Base-by-base conservation (phyloP, 768 basidiomycete genomes). In the Clavulina sp. region DNA sequence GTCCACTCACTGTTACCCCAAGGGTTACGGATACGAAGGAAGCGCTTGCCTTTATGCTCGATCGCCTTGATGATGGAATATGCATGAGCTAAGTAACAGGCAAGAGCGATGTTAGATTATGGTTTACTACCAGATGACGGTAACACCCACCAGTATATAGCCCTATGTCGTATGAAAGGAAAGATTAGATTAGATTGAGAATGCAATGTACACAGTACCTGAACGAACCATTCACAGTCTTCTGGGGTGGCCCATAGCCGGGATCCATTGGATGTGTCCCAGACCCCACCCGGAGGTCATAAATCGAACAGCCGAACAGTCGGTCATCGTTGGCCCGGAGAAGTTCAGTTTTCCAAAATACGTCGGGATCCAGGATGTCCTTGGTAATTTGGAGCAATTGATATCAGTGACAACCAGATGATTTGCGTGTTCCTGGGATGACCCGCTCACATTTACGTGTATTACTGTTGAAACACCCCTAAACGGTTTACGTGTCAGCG, bases 261-360 rank as follows among this genome's bases (percentile, higher is more conserved):
- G n/a, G n/a, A n/a, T n/a, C n/a, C n/a, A n/a, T n/a, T n/a, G n/a
- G n/a, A n/a, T n/a, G n/a, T n/a, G n/a, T n/a, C n/a, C n/a, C n/a
- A n/a, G n/a, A n/a, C n/a, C n/a, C n/a, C n/a, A n/a, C 26, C 43
- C 26, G 13, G 9, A 46, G 26, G 26, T 46, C 26, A 24, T 46
- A 46, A 16, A 46, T 46, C 9, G 43, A 69, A 55, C 74, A 75
- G 2, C 70, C 73, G 54, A 77, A 75, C 3, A 76, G 65, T 3
- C 73, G 68, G 56, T 75, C 75, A 43, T 69, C 62, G 55, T 73
- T 74, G 3, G 71, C 74, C 29, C 63, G 67, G 6, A 68, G 59
- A n/a, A 77, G 67, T 56, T 77, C 75, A 44, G 75, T 9, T 13
- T 64, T 63, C 75, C 75, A 77, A 60, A 76, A 77, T 6, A 64